phyloP scores from a whole-genome alignment of 345 rosid species.

The Citrus medica region DNA sequence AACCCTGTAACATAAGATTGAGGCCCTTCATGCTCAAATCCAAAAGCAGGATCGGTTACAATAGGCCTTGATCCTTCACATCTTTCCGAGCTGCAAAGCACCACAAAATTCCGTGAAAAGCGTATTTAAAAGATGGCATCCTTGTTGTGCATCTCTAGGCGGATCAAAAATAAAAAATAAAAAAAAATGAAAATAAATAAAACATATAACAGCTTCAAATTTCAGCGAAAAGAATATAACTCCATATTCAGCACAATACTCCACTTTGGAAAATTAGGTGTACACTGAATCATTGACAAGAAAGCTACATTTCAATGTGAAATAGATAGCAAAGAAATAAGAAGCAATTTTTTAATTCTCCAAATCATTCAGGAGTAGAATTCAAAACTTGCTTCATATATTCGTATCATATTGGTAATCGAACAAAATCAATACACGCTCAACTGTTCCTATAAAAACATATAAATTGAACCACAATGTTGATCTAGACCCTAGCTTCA shows the following conservation, averaged over 20 bases:
- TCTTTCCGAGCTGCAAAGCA: conserved; percentile 38
- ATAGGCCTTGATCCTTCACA: conserved; percentile 29
- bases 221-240: neutral
- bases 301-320: neutral
- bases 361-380: neutral
- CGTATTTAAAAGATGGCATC: neutral
- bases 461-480: neutral
- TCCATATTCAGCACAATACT: neutral
- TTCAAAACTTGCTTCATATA: neutral
- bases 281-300: neutral
- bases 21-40: conserved; percentile 37
- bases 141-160: neutral
- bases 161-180: neutral
- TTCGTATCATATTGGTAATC: neutral
- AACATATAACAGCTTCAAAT: neutral
- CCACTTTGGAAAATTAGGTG: neutral
- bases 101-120: neutral
- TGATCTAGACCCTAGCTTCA: neutral
- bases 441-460: neutral
- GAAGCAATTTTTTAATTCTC: too few species aligned
- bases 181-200: neutral
- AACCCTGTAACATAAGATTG: conserved; percentile 67
- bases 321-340: neutral
- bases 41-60: conserved; percentile 18
- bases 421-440: neutral